Evolutionary conservation across 2,329 filamentous ascomycete species (phyloP), one percentile per base, ranked within the genome.

Genomic region (Trichoderma hamatum): DNA sequence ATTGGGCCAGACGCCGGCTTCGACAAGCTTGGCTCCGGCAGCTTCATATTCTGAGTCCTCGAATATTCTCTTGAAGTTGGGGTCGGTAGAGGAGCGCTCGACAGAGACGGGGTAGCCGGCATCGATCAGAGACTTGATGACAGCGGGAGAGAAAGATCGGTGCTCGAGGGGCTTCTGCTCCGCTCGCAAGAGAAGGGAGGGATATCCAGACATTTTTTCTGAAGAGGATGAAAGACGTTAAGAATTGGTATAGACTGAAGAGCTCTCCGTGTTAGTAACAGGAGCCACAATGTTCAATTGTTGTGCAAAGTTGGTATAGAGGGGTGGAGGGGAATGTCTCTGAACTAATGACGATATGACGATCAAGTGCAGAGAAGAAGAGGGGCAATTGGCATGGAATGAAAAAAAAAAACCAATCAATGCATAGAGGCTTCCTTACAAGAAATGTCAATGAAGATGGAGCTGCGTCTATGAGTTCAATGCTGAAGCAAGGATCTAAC

Each of bases 31-130:
- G 55, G 89, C 89, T 60, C 91, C 91, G 36, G 85, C 84, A 69
- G 84, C 82, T 78, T 86, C 84, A 73, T 89, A 91, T 76, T 91
- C 89, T 52, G 76, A 79, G 73, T 89, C 86, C 36, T 86, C 82
- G 72, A 86, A 90, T 75, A 93, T 92, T 68, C 91, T 85, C 76
- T 87, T 85, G n/a, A 86, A 85, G 70, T 86, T 88, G 60, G 75
- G 73, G 66, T 78, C 73, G 71, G 76, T 75, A 19, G 76, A 74
- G 5, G 75, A 78, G 70, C 86, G 84, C 83, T 93, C 91, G 61
- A 92, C 87, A 61, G 86, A 86, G 73, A 93, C 85, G 28, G 84
- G 83, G 78, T 92, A 93, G 71, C 90, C 90, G 51, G 89, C 89
- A 72, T 91, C 85, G 66, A 92, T 82, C 65, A 93, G 85, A 66